These are phyloP conservation scores for Sporobolomyces roseus DNA, from an alignment of 768 basidiomycete species.

Conservation along the genomic window DNA sequence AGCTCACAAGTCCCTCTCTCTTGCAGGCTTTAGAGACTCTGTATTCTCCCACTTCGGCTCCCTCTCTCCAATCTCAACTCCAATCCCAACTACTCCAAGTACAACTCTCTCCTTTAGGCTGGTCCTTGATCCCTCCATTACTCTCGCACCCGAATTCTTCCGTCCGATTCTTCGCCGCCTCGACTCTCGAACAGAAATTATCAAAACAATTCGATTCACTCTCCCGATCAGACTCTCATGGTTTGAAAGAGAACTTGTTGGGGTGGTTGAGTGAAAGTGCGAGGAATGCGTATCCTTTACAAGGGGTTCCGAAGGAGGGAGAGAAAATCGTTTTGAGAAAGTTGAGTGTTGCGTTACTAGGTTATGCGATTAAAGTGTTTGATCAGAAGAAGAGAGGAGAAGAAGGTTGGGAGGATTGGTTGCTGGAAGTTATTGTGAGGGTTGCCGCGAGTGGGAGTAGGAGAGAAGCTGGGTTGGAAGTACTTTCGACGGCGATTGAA, in stretches of 20 bases:
- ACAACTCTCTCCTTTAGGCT: conserved; percentile 7
- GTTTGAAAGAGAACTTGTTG: conserved; percentile 24
- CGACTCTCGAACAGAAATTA: conserved; percentile 26
- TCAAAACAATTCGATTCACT: conserved; percentile 16
- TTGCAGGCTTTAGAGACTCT: conserved; percentile 19
- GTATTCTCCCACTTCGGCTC: conserved; percentile 26
- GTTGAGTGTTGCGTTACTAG: neutral
- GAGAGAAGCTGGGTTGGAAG: conserved; percentile 37
- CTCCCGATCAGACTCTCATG: neutral
- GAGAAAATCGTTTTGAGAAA: conserved; percentile 33
- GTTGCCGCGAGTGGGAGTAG: conserved; percentile 18
- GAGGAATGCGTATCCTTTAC: conserved; percentile 12
- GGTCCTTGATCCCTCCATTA: conserved; percentile 24
- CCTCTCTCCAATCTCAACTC: neutral
- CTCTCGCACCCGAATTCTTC: conserved; percentile 19
- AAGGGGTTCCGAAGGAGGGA: neutral
- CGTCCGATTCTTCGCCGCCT: conserved; percentile 37
- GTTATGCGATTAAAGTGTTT: conserved; percentile 2
- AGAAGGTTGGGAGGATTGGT: conserved; percentile 30
- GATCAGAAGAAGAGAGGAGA: neutral
- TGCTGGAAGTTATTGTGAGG: conserved; percentile 27
- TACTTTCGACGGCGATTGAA: conserved; percentile 41
- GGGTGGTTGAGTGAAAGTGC: conserved; percentile 23
- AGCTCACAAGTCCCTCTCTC: neutral
- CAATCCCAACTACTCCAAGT: conserved; percentile 20